Evolutionary conservation across 2,329 filamentous ascomycete species (phyloP).

Genomic region (Stemphylium vesicarium): DNA sequence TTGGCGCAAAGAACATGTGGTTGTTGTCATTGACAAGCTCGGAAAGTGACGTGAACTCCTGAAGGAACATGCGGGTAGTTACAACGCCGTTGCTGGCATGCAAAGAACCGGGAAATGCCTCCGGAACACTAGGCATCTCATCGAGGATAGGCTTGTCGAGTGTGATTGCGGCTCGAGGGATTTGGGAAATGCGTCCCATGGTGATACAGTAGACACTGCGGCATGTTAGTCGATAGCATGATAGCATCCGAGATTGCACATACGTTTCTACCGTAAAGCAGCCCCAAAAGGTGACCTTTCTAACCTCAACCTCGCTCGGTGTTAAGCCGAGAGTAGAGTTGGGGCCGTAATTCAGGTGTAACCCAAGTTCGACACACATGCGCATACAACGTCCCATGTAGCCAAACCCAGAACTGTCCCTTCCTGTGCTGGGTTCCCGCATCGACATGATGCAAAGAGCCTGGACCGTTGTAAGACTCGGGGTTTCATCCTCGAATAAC

Average conservation of each 20-base stretch:
- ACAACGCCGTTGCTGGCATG: slow-evolving; percentile 22
- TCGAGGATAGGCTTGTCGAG: slow-evolving; percentile 60
- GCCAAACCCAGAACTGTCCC: slow-evolving; percentile 75
- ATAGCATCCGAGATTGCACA: slow-evolving; percentile 23
- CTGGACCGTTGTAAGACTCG: slow-evolving; percentile 73
- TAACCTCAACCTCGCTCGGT: slow-evolving; percentile 55
- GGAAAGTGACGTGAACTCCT: slow-evolving; percentile 71
- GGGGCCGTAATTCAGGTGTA: slow-evolving; percentile 60
- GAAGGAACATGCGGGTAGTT: slow-evolving; percentile 47
- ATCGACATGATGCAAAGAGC: slow-evolving; percentile 79
- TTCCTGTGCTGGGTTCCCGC: slow-evolving; percentile 73
- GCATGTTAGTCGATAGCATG: slow-evolving; percentile 8
- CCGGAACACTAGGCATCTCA: slow-evolving; percentile 61
- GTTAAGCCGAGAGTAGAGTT: slow-evolving; percentile 41
- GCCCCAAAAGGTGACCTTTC: slow-evolving; percentile 62
- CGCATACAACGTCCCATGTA: slow-evolving; percentile 75
- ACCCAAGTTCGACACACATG: slow-evolving; percentile 73
- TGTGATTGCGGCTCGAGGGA: slow-evolving; percentile 57
- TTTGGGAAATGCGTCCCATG: slow-evolving; percentile 55
- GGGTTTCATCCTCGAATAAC: slow-evolving; percentile 63
- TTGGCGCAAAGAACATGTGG: slow-evolving; percentile 75
- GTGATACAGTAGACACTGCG: slow-evolving; percentile 54
- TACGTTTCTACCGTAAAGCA: slow-evolving; percentile 58
- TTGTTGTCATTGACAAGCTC: slow-evolving; percentile 76
- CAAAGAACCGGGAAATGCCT: slow-evolving; percentile 32